Conservation (phyloP, 192 early-diverging fungal species). For the Backusella luteola region DNA sequence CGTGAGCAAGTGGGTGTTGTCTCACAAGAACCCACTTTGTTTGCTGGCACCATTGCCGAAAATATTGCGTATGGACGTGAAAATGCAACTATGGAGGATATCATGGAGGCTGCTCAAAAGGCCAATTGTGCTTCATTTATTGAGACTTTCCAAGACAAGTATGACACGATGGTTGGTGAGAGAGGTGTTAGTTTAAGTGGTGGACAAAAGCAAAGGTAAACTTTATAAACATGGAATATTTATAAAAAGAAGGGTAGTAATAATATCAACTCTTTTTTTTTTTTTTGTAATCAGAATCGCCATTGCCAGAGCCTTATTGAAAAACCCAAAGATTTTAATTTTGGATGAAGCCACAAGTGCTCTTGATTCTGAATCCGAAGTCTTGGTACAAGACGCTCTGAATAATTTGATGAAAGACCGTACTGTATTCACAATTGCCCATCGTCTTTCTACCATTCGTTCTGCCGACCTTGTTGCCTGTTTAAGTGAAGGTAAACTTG, state of each 20-base stretch:
- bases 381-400: slow-evolving; percentile 64
- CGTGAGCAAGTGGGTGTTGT: slow-evolving; percentile 66
- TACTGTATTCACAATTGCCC: slow-evolving; percentile 73
- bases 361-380: slow-evolving; percentile 63
- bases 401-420: slow-evolving; percentile 52
- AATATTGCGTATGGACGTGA: slow-evolving; percentile 64
- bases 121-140: slow-evolving; percentile 78
- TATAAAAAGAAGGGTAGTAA: not conserved
- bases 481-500: slow-evolving; percentile 43
- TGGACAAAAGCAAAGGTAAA: slow-evolving; percentile 49
- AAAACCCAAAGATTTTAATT: slow-evolving; percentile 44
- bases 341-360: slow-evolving; percentile 67
- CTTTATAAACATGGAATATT: not conserved
- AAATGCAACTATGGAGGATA: slow-evolving; percentile 59
- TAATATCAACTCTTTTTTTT: not conserved
- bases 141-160: slow-evolving; percentile 50
- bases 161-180: slow-evolving; percentile 46
- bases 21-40: slow-evolving; percentile 73
- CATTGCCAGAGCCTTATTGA: slow-evolving; percentile 46
- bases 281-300: slow-evolving; percentile 21
- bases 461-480: slow-evolving; percentile 62
- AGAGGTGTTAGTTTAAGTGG: slow-evolving; percentile 45
- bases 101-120: slow-evolving; percentile 64
- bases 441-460: slow-evolving; percentile 63
- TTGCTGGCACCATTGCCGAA: slow-evolving; percentile 67